Base-by-base conservation (phyloP, 768 basidiomycete genomes). In the Chalciporus piperatus region DNA sequence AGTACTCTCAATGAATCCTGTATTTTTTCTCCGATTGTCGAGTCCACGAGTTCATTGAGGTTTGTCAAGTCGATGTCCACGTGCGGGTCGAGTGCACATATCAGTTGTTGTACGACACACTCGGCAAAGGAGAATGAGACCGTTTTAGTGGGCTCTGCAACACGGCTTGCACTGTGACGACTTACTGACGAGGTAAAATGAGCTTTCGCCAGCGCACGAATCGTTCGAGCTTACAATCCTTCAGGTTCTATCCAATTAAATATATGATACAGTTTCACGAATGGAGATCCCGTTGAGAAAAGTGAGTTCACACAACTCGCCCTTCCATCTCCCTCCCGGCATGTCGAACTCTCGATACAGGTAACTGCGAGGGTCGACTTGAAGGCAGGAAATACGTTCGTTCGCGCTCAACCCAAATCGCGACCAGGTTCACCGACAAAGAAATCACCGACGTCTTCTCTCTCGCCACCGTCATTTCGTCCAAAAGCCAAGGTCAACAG, bases 401-500 rank as follows among this genome's bases (percentile, higher is more conserved):
- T 68, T 52, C 69, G 65, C 48, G 51, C 55, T 17, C 66, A 63
- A 30, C 50, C 64, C 28, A 61, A 64, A 35, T 74, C 78, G 35
- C 72, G 82, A 41, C 81, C 83, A 13, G 58, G 66, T 10, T 84
- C 83, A 9, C 80, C 80, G 14, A 62, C 68, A 54, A 81, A 78
- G 61, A 56, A 54, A n/a, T 61, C 59, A 9, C 60, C 62, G 11
- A 43, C 60, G 2, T 53, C 64, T 16, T 59, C 63, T 2, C 60
- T 63, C 20, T 61, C 73, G 0, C 66, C 67, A 1, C 54, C 65
- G 11, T 55, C 59, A 39, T 58, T 70, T 37, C 66, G 79, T 49
- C 80, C 82, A 13, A 85, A 74, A 62, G 83, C 81, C 51, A 87
- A 83, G 67, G 73, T 87, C 35, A 85, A 81, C 59, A 76, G 71